These are phyloP conservation scores for Cucurbita maxima DNA, from an alignment of 306 rosid genomes.

Conservation along the genomic window DNA sequence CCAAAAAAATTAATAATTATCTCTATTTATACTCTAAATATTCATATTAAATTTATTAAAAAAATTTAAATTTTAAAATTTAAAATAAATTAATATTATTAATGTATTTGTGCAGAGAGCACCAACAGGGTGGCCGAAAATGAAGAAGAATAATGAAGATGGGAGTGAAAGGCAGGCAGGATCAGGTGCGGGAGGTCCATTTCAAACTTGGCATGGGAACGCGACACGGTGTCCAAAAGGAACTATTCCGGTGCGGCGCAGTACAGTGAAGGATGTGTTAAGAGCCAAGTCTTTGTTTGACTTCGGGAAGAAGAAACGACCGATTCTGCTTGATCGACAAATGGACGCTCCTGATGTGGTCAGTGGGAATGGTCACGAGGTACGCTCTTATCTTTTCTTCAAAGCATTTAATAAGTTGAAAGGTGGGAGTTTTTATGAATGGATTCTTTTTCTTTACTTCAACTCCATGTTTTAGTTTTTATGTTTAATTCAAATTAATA, in stretches of 20 bases:
- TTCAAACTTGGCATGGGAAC: conserved; percentile 79
- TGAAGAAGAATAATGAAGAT: neutral
- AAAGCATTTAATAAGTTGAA: neutral
- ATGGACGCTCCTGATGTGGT: conserved; percentile 56
- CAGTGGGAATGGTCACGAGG: conserved; percentile 83
- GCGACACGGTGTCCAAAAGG: conserved; percentile 75
- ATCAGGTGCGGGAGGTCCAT: conserved; percentile 8
- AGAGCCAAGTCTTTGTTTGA: conserved; percentile 71
- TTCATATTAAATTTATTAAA: too few species aligned
- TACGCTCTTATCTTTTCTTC: neutral
- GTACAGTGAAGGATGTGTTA: conserved; percentile 40
- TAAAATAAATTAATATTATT: neutral
- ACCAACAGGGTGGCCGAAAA: conserved; percentile 42
- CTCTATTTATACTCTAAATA: too few species aligned
- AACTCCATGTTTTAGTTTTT: neutral
- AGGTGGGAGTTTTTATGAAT: neutral
- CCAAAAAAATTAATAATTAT: neutral
- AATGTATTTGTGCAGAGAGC: conserved; percentile 24
- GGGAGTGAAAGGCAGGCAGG: neutral
- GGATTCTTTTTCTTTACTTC: neutral
- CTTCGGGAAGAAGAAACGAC: conserved; percentile 57
- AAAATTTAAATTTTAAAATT: neutral
- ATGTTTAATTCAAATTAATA: neutral
- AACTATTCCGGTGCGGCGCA: conserved; percentile 68
- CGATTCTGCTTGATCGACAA: neutral